Conservation (phyloP, 495 filamentous ascomycete genomes). For the Platismatia glauca region DNA sequence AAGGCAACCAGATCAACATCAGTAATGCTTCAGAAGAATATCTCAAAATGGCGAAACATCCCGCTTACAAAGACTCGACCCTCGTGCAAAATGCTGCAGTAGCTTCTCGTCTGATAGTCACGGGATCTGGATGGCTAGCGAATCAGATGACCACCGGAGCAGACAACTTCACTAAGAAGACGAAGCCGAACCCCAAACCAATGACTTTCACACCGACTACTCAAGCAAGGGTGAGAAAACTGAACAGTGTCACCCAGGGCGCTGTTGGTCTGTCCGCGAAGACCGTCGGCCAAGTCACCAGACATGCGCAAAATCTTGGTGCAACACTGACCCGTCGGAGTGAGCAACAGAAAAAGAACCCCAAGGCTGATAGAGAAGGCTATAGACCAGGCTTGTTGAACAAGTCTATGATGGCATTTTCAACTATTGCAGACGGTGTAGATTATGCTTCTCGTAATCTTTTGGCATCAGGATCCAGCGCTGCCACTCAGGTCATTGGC, state of each 20-base stretch:
- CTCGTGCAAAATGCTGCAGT: constrained; percentile 84
- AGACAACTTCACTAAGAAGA: constrained; percentile 69
- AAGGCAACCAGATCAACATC: constrained; percentile 59
- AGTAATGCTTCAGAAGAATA: constrained; percentile 73
- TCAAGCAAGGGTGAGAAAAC: constrained; percentile 73
- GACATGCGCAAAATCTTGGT: constrained; percentile 79
- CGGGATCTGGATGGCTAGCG: constrained; percentile 66
- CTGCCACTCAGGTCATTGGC: constrained; percentile 69
- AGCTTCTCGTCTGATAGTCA: constrained; percentile 89
- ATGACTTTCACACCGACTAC: constrained; percentile 82
- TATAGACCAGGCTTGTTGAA: constrained; percentile 90
- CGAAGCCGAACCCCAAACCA: constrained; percentile 65
- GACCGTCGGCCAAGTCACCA: constrained; percentile 73
- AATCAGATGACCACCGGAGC: constrained; percentile 67
- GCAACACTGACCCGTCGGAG: constrained; percentile 60
- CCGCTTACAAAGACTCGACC: constrained; percentile 76
- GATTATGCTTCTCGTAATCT: constrained; percentile 73
- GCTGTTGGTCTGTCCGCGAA: constrained; percentile 74
- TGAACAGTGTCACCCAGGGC: constrained; percentile 67
- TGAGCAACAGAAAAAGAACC: constrained; percentile 44
- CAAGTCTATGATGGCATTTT: constrained; percentile 91
- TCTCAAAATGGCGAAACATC: constrained; percentile 70
- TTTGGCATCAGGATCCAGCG: constrained; percentile 59
- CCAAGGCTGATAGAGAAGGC: constrained; percentile 54
- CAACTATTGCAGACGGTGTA: constrained; percentile 88